Percentiles rank a stretch among this genome's conserved stretches.
These are phyloP conservation scores for Dicorynia guianensis DNA, from an alignment of 306 rosid species.

Conservation along the genomic window DNA sequence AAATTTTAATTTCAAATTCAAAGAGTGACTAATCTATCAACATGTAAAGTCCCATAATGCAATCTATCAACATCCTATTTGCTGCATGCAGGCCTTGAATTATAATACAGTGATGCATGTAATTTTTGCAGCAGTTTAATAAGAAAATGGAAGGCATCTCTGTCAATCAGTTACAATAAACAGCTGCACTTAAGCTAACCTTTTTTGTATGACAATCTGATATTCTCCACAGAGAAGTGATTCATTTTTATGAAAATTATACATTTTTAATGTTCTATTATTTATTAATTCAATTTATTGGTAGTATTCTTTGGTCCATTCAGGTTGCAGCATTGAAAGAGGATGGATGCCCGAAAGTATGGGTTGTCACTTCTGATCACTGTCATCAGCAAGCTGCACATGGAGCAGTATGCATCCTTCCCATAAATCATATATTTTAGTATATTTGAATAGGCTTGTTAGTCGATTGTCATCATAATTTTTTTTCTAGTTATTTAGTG, in stretches of 20 bases:
- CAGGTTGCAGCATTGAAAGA: constrained; percentile 87
- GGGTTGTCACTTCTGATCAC: constrained; percentile 94
- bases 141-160: not conserved
- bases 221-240: constrained; percentile 16
- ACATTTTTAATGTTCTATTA: constrained; percentile 26
- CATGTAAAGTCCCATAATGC: constrained; percentile 12
- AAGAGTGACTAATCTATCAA: constrained; percentile 7
- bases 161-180: constrained; percentile 15
- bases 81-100: constrained; percentile 19
- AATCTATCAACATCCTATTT: not conserved
- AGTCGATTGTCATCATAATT: constrained; percentile 19
- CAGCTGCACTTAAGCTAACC: constrained; percentile 2
- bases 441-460: constrained; percentile 34
- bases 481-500: constrained; percentile 20
- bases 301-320: constrained; percentile 27
- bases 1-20: constrained; percentile 20
- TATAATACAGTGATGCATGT: not conserved
- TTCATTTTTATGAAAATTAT: constrained; percentile 1
- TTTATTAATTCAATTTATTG: constrained; percentile 17
- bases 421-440: constrained; percentile 32
- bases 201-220: constrained; percentile 20
- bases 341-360: constrained; percentile 95
- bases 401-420: constrained; percentile 77
- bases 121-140: constrained; percentile 1
- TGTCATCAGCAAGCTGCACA: constrained; percentile 85